Evolutionary conservation across 176 grass and related monocot genomes (phyloP).

Genomic region (Phyllostachys edulis): DNA sequence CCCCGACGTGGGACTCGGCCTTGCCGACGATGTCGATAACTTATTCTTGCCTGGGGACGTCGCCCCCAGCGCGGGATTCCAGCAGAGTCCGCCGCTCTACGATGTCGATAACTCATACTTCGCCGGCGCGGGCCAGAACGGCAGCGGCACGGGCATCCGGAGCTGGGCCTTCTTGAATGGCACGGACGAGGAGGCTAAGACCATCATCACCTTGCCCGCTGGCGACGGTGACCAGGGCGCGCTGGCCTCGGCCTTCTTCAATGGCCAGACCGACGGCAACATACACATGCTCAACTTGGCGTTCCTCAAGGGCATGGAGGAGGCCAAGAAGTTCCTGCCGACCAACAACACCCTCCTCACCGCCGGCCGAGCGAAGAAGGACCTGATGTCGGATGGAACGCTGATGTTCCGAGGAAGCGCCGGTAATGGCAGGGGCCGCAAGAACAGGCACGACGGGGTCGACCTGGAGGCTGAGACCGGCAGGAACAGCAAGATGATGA

Average conservation of each 20-base stretch:
- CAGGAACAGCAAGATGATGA: conserved; percentile 51
- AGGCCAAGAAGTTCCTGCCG: conserved; percentile 56
- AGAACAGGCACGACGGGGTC: conserved; percentile 20
- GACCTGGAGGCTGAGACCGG: conserved; percentile 50
- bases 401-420: not conserved
- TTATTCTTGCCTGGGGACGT: not conserved
- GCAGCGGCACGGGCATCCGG: not conserved
- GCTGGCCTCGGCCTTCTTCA: conserved; percentile 26
- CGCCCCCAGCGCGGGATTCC: not conserved
- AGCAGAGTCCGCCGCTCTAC: not conserved
- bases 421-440: conserved; percentile 29
- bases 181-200: not conserved
- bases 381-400: not conserved
- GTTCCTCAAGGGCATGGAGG: conserved; percentile 48
- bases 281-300: conserved; percentile 42
- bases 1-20: not conserved
- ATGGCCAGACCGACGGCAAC: not conserved
- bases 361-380: not conserved
- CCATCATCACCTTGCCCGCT: not conserved
- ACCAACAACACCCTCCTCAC: conserved; percentile 13
- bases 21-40: not conserved
- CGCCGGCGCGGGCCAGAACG: not conserved
- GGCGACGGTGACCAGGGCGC: not conserved
- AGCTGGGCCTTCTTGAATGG: not conserved
- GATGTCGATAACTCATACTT: not conserved